These are phyloP conservation scores for Lachancea quebecensis DNA, from an alignment of 805 yeast species.

Conservation along the genomic window DNA sequence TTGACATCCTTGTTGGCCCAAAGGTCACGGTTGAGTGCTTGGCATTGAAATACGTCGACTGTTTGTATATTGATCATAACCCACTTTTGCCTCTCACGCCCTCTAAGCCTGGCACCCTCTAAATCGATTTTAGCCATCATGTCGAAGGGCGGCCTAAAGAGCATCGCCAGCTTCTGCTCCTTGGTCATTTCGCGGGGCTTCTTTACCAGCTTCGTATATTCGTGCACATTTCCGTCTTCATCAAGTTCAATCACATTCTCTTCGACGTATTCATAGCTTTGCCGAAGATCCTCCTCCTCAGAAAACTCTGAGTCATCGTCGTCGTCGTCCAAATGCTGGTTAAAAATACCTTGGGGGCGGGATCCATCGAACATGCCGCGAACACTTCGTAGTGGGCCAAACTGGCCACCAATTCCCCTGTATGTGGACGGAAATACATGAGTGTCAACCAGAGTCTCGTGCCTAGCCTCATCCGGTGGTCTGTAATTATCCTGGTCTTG, in stretches of 20 bases:
- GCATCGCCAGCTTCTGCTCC: conserved; percentile 59
- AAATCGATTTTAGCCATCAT: conserved; percentile 60
- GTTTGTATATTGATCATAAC: conserved; percentile 85
- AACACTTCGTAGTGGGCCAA: conserved; percentile 19
- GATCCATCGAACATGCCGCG: conserved; percentile 31
- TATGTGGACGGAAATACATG: conserved; percentile 31
- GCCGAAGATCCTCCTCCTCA: conserved; percentile 33
- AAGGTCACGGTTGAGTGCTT: conserved; percentile 83
- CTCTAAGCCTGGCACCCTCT: conserved; percentile 66
- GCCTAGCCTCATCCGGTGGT: conserved; percentile 62
- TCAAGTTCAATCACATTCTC: conserved; percentile 29
- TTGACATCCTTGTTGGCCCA: conserved; percentile 74
- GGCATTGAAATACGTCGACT: conserved; percentile 76
- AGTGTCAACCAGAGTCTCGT: conserved; percentile 56
- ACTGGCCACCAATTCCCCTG: conserved; percentile 36
- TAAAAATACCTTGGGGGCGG: conserved; percentile 32
- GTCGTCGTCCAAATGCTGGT: conserved; percentile 30
- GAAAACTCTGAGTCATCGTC: conserved; percentile 34
- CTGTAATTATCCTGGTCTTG: conserved; percentile 49
- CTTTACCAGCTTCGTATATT: conserved; percentile 25
- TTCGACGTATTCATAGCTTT: conserved; percentile 29
- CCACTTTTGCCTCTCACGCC: conserved; percentile 63
- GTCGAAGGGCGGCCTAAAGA: conserved; percentile 93
- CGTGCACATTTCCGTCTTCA: conserved; percentile 34
- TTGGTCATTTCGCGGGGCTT: conserved; percentile 21